These are phyloP conservation scores for Diaporthe citriasiana DNA, from an alignment of 2,329 filamentous ascomycete genomes.

Conservation along the genomic window DNA sequence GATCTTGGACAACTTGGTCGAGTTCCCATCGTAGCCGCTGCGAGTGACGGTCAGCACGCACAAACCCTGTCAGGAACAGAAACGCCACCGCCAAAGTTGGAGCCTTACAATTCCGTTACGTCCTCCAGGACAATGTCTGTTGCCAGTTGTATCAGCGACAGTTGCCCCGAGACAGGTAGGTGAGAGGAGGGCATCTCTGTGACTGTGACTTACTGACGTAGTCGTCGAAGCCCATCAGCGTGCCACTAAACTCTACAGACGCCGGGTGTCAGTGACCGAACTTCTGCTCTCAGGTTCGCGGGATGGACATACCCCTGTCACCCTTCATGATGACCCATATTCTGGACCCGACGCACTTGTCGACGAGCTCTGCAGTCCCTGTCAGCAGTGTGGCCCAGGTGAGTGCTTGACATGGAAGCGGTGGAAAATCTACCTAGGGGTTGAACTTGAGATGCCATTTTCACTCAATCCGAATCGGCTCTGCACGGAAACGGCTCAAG, in stretches of 20 bases:
- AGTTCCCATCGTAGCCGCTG: slow-evolving; percentile 91
- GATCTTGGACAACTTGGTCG: slow-evolving; percentile 93
- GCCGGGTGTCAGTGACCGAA: slow-evolving; percentile 35
- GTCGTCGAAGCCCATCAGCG: slow-evolving; percentile 95
- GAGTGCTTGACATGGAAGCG: neutral
- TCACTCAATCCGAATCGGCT: slow-evolving; percentile 10
- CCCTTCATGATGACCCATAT: slow-evolving; percentile 99
- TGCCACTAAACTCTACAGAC: slow-evolving; percentile 89
- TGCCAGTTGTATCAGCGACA: slow-evolving; percentile 5
- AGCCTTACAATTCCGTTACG: slow-evolving; percentile 90
- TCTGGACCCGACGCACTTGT: slow-evolving; percentile 97
- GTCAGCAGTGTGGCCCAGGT: slow-evolving; percentile 24
- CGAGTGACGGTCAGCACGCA: neutral
- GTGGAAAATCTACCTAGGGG: slow-evolving; percentile 70
- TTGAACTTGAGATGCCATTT: slow-evolving; percentile 81
- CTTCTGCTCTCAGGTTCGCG: neutral
- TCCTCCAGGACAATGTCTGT: slow-evolving; percentile 98
- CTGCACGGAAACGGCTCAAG: neutral
- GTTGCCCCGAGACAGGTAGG: neutral
- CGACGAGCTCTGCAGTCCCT: slow-evolving; percentile 83
- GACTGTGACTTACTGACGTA: slow-evolving; percentile 93
- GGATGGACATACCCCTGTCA: slow-evolving; percentile 82
- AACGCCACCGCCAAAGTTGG: too few relatives aligned
- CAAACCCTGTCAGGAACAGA: neutral
- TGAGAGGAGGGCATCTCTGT: neutral